Base-by-base conservation (phyloP, 2,329 filamentous ascomycete genomes). In the Hypoxylon sp. region DNA sequence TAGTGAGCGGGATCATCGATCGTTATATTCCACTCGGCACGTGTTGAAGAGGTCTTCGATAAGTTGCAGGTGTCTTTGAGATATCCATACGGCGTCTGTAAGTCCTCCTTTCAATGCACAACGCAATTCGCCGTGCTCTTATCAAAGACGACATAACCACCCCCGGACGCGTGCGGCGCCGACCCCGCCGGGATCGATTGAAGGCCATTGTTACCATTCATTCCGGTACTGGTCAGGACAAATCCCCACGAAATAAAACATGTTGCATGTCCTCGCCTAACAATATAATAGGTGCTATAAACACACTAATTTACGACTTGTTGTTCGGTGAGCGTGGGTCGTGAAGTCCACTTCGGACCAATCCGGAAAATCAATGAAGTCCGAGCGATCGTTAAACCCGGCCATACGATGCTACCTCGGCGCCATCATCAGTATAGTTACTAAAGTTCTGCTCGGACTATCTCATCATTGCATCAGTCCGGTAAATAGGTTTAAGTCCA, bases 121-220 rank as follows among this genome's bases (percentile, higher is more conserved):
- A 65, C 68, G 52, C 72, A 74, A 0, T 46, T 38, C 19, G 68
- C 71, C 2, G 65, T 66, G 65, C 65, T 73, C n/a, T 43, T 49
- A 13, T 4, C n/a, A 58, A 74, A 75, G 41, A 32, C 65, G 3
- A 69, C 51, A 60, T 75, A 75, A 5, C 73, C 72, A 3, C 73
- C 72, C 14, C 72, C 73, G 1, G 71, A 73, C 4, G 59, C 71
- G 34, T 73, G 70, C n/a, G 70, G 73, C 9, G 72, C 73, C 14
- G 66, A 65, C 10, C 66, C 67, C 6, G 72, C 69, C 23, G 72
- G 49, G n/a, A 74, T 63, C 0, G 0, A 11, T n/a, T n/a, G n/a
- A n/a, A n/a, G n/a, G n/a, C n/a, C n/a, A 23, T 23, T 23, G 23
- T 23, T 23, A 23, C 23, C 5, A 23, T 23, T 23, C 2, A 23